Conservation (phyloP, 2,329 filamentous ascomycete genomes). For the Cladobotryum protrusum region DNA sequence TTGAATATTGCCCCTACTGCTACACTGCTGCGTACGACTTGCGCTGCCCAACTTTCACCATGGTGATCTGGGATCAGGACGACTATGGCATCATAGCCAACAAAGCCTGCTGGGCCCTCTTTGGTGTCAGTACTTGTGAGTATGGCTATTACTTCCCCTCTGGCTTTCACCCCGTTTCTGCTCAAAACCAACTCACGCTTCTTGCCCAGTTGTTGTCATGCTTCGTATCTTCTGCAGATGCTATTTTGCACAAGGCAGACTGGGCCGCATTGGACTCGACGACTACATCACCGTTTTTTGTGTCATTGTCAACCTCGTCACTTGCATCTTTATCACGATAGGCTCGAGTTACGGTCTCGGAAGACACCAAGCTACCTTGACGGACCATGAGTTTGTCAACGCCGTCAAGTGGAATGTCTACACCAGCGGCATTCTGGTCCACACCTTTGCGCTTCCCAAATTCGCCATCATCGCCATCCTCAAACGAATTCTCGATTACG, state of each 20-base stretch:
- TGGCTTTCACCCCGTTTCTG: neutral
- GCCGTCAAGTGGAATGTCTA: constrained; percentile 21
- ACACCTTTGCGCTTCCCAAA: constrained; percentile 22
- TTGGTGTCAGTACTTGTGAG: constrained; percentile 18
- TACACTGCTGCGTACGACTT: no score
- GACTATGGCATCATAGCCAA: constrained; percentile 19
- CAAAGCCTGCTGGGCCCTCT: constrained; percentile 21
- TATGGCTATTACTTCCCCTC: neutral
- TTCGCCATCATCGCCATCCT: constrained; percentile 23
- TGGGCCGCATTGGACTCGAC: constrained; percentile 20
- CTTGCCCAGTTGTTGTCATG: constrained; percentile 16
- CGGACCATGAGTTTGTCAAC: constrained; percentile 6
- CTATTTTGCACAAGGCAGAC: constrained; percentile 15
- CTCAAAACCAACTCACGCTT: neutral
- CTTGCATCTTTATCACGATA: constrained; percentile 18
- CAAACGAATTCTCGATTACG: constrained; percentile 22
- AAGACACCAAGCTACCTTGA: constrained; percentile 11
- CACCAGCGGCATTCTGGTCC: constrained; percentile 20
- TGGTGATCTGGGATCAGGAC: constrained; percentile 17
- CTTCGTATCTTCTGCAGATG: constrained; percentile 17
- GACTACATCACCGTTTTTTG: constrained; percentile 19
- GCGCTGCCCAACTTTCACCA: constrained; percentile 1
- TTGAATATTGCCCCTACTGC: no score
- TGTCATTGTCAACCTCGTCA: constrained; percentile 16
- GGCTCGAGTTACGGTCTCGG: constrained; percentile 20